phyloP scores from a whole-genome alignment of 805 yeast genomes.

The Saccharomycopsis amapae region DNA sequence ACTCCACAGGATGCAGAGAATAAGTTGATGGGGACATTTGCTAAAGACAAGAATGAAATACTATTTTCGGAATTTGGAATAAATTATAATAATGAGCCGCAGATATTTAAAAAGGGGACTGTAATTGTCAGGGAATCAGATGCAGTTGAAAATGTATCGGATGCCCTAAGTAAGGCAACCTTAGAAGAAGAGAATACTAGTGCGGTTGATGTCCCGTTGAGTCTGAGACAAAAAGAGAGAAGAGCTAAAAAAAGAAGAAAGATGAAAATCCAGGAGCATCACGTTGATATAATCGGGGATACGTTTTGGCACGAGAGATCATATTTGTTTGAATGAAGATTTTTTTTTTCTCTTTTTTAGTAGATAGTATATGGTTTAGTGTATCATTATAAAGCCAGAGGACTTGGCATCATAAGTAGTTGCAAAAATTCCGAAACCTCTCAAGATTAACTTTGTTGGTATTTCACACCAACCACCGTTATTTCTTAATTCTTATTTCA shows the following conservation, averaged over 20 bases:
- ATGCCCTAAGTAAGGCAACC: too few species aligned
- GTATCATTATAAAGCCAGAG: too few species aligned
- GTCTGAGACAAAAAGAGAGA: slow-evolving; percentile 45
- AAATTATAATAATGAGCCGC: slow-evolving; percentile 88
- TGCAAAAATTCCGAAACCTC: too few species aligned
- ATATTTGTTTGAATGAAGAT: slow-evolving; percentile 17
- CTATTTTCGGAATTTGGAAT: slow-evolving; percentile 70
- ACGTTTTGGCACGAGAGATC: slow-evolving; percentile 53
- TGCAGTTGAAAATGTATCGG: slow-evolving; percentile 17
- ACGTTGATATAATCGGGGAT: slow-evolving; percentile 58
- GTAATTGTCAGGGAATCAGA: slow-evolving; percentile 43
- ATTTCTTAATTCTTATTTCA: too few species aligned
- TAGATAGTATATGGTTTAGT: too few species aligned
- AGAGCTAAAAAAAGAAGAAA: slow-evolving; percentile 42
- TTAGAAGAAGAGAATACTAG: neutral
- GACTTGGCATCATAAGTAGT: too few species aligned
- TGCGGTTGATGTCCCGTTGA: slow-evolving; percentile 19
- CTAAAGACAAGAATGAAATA: slow-evolving; percentile 85
- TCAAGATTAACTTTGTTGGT: too few species aligned
- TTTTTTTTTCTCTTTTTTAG: too few species aligned
- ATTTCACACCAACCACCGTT: too few species aligned
- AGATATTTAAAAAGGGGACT: slow-evolving; percentile 81
- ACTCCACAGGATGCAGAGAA: slow-evolving; percentile 78
- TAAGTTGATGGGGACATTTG: slow-evolving; percentile 64
- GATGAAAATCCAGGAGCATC: slow-evolving; percentile 38